A percentile compares a stretch with the other conserved stretches of the same genome.
phyloP scores from a whole-genome alignment of 129 eudicot genomes.

The Ambrosia artemisiifolia region DNA sequence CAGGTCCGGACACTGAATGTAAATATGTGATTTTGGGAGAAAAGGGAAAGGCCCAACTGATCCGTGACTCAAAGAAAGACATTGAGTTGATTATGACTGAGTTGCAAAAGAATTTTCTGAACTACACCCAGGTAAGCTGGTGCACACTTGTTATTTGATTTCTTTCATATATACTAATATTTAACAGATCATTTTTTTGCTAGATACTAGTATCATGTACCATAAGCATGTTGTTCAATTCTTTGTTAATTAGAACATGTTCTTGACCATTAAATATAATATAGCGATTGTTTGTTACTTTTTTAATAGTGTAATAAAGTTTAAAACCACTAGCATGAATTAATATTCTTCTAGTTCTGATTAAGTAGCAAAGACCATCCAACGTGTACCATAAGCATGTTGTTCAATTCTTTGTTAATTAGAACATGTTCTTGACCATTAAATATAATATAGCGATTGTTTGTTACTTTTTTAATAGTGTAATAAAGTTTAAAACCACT shows the following conservation, averaged over 20 bases:
- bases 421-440: background rate
- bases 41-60: slow-evolving; percentile 85
- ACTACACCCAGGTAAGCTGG: slow-evolving; percentile 84
- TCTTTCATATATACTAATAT: background rate
- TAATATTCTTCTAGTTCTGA: background rate
- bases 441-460: background rate
- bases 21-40: slow-evolving; percentile 88
- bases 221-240: background rate
- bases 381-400: background rate
- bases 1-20: slow-evolving; percentile 83
- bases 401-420: background rate
- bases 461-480: slow-evolving; percentile 8
- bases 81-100: slow-evolving; percentile 66
- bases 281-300: background rate
- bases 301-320: background rate
- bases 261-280: background rate
- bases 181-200: background rate
- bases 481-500: too few species aligned
- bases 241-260: background rate
- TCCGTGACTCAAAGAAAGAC: slow-evolving; percentile 85
- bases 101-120: slow-evolving; percentile 86
- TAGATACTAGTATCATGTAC: background rate
- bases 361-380: background rate
- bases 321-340: background rate
- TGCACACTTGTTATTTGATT: background rate